These are phyloP conservation scores for Phaeosphaeriaceae sp. DNA, from an alignment of 2,329 filamentous ascomycete species.

Conservation along the genomic window DNA sequence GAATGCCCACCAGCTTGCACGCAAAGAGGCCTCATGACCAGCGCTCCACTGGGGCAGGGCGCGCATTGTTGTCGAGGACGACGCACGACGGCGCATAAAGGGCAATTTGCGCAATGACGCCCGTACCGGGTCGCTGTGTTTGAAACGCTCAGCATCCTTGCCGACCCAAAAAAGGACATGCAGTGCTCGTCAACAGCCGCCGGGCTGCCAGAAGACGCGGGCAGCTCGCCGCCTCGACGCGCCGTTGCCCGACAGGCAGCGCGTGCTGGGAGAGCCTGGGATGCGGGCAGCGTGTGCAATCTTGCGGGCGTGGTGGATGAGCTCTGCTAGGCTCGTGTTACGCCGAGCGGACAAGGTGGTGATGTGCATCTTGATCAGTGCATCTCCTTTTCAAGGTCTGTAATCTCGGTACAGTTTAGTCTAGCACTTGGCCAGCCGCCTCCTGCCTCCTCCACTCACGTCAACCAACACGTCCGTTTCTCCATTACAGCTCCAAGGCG, in stretches of 20 bases:
- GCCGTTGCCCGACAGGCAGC: conserved; percentile 1
- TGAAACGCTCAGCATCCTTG: conserved; percentile 28
- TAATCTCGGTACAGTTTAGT: conserved; percentile 12
- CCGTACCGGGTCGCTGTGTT: conserved; percentile 23
- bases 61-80: not conserved
- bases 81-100: conserved; percentile 24
- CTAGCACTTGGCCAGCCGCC: conserved; percentile 30
- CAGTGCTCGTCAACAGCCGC: conserved; percentile 5
- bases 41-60: not conserved
- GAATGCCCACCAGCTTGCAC: not conserved
- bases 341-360: conserved; percentile 16
- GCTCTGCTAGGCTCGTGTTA: conserved; percentile 7
- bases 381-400: conserved; percentile 18
- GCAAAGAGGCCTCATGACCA: not conserved
- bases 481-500: conserved; percentile 14
- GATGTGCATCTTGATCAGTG: conserved; percentile 21
- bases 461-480: conserved; percentile 23
- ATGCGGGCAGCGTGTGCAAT: conserved; percentile 11
- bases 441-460: conserved; percentile 39
- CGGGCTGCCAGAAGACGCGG: conserved; percentile 7
- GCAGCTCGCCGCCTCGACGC: conserved; percentile 1
- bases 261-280: conserved; percentile 16
- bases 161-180: conserved; percentile 8
- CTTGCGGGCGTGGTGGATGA: not conserved
- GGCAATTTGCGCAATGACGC: conserved; percentile 35